Percentiles rank a stretch among this genome's conserved stretches.
phyloP scores from a whole-genome alignment of 129 eudicot species.

The Saposhnikovia divaricata region DNA sequence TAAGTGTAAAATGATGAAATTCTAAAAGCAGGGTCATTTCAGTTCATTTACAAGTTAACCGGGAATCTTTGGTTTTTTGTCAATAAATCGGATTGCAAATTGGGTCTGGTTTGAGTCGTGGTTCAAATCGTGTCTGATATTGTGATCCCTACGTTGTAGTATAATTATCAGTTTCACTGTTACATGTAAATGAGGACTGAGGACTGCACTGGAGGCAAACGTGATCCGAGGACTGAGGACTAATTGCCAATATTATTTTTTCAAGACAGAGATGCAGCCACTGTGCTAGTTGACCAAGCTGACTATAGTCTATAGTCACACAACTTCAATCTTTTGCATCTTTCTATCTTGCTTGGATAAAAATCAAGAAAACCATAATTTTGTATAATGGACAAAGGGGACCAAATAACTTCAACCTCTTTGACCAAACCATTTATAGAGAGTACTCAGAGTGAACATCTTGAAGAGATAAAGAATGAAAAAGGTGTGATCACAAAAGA shows the following conservation, averaged over 20 bases:
- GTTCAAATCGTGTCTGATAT: too few species aligned
- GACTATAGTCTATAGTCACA: background rate
- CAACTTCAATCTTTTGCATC: background rate
- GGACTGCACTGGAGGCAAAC: background rate
- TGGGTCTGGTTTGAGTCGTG: too few species aligned
- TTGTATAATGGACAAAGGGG: background rate
- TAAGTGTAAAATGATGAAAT: too few species aligned
- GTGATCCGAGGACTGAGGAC: background rate
- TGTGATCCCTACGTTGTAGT: too few species aligned
- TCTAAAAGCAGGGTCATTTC: too few species aligned
- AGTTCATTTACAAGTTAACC: too few species aligned
- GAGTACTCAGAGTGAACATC: background rate
- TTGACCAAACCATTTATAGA: background rate
- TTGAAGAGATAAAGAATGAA: background rate
- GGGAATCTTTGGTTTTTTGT: too few species aligned
- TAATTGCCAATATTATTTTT: background rate
- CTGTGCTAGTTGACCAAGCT: background rate
- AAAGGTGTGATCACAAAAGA: constrained; percentile 6
- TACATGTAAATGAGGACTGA: too few species aligned
- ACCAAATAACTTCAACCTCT: background rate
- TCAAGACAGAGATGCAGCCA: background rate
- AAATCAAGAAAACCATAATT: background rate
- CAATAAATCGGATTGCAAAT: too few species aligned
- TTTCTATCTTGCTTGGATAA: background rate
- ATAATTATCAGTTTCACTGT: too few species aligned